These are phyloP conservation scores for Tilletia setariae DNA, from an alignment of 1,284 basidiomycete species.

Conservation along the genomic window DNA sequence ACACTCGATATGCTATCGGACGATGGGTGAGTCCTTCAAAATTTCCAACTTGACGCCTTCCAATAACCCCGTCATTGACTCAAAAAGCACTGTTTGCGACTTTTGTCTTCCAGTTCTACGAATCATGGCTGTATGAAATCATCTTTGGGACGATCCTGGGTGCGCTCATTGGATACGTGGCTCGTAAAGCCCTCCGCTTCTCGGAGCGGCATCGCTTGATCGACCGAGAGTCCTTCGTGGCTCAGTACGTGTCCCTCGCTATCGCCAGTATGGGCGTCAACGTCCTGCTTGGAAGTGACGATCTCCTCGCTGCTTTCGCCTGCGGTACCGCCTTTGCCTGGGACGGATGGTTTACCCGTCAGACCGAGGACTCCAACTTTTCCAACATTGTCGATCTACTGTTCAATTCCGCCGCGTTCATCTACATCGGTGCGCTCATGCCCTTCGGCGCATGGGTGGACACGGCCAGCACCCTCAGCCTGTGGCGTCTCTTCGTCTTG, in stretches of 20 bases:
- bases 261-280: slow-evolving; percentile 70
- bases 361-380: slow-evolving; percentile 64
- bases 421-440: slow-evolving; percentile 54
- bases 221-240: slow-evolving; percentile 90
- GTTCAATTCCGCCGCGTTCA: slow-evolving; percentile 53
- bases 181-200: slow-evolving; percentile 92
- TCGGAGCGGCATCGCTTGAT: slow-evolving; percentile 84
- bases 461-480: slow-evolving; percentile 40
- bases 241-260: slow-evolving; percentile 79
- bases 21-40: slow-evolving; percentile 26
- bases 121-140: slow-evolving; percentile 69
- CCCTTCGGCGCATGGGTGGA: slow-evolving; percentile 40
- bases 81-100: background rate
- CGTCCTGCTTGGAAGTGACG: slow-evolving; percentile 51
- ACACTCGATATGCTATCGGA: slow-evolving; percentile 63
- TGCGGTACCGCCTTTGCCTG: slow-evolving; percentile 96
- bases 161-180: slow-evolving; percentile 71
- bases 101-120: slow-evolving; percentile 39
- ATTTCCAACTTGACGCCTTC: background rate
- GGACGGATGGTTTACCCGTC: slow-evolving; percentile 60
- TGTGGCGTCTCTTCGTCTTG: slow-evolving; percentile 50
- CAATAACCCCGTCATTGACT: slow-evolving; percentile 17
- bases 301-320: slow-evolving; percentile 70
- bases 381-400: slow-evolving; percentile 90
- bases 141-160: slow-evolving; percentile 77